phyloP scores from a whole-genome alignment of 163 green algal species.

The Chlorella variabilis region DNA sequence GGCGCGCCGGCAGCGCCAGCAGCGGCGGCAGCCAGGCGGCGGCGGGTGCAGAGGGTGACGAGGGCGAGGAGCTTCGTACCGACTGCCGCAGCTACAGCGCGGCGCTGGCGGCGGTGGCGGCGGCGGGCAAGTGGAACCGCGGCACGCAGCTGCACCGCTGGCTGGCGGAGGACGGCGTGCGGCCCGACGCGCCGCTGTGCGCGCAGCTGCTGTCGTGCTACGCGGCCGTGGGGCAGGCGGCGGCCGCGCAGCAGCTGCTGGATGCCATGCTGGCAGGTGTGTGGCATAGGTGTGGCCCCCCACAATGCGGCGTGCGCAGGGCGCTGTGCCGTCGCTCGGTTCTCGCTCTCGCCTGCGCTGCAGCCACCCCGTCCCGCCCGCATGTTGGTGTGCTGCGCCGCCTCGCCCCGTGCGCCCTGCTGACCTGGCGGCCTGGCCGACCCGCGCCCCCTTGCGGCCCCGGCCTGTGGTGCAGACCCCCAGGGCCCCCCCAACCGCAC shows the following conservation, averaged over 20 bases:
- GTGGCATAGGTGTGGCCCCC: neutral
- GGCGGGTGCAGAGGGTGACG: neutral
- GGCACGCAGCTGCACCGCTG: conserved; percentile 22
- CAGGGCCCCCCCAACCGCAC: conserved; percentile 19
- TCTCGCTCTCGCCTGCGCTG: too few relatives aligned
- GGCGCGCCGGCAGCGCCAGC: neutral
- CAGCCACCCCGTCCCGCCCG: too few relatives aligned
- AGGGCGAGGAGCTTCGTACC: neutral
- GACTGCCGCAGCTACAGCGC: conserved; percentile 42
- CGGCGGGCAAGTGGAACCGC: neutral
- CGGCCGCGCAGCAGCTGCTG: conserved; percentile 29
- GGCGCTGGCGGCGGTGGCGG: conserved; percentile 22
- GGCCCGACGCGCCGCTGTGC: conserved; percentile 17
- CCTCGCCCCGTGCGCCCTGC: too few relatives aligned
- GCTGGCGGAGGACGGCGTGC: conserved; percentile 31
- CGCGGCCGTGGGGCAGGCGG: conserved; percentile 23
- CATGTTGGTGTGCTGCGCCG: too few relatives aligned
- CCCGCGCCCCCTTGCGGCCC: too few relatives aligned
- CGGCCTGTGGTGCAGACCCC: neutral
- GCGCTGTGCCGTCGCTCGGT: too few relatives aligned
- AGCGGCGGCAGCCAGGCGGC: neutral
- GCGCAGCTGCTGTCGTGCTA: conserved; percentile 42
- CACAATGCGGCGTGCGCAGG: too few relatives aligned
- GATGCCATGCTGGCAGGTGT: conserved; percentile 20
- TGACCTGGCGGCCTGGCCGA: too few relatives aligned